Conservation (phyloP, 257 asterid species). For the Galeopsis tetrahit region DNA sequence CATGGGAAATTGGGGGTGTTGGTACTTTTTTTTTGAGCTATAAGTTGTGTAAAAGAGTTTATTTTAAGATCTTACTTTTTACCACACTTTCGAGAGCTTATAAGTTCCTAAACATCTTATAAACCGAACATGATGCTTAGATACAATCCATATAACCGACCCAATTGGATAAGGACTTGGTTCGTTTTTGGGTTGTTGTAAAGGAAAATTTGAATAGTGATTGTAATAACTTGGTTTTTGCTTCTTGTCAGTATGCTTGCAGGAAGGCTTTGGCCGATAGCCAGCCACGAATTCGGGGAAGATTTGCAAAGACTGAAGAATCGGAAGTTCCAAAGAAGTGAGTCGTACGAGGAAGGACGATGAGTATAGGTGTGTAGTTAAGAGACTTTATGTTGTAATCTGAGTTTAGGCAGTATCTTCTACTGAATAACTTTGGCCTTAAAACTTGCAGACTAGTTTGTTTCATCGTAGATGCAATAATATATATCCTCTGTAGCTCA, state of each 20-base stretch:
- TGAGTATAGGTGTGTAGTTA: conserved; percentile 26
- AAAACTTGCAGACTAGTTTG: conserved; percentile 36
- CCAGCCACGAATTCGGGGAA: conserved; percentile 94
- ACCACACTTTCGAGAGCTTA: no score
- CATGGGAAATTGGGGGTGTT: no score
- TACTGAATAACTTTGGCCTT: conserved; percentile 37
- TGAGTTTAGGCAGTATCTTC: conserved; percentile 38
- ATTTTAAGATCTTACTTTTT: no score
- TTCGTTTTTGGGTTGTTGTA: not conserved
- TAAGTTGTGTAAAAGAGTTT: no score
- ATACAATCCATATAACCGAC: not conserved
- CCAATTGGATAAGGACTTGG: not conserved
- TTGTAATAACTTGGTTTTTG: not conserved
- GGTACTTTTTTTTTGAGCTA: no score
- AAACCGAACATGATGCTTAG: not conserved
- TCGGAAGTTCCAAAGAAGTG: conserved; percentile 43
- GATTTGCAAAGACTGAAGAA: conserved; percentile 86
- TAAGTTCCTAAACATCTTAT: no score
- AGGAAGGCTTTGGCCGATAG: conserved; percentile 96
- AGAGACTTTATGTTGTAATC: conserved; percentile 14
- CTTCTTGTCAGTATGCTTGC: conserved; percentile 78
- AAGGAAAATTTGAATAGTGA: not conserved
- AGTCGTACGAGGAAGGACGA: conserved; percentile 13
- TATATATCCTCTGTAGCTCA: conserved; percentile 41
- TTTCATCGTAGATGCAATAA: conserved; percentile 33